phyloP scores from a whole-genome alignment of 1,139 yeast species.

The Yamadazyma spencermartinsiae region DNA sequence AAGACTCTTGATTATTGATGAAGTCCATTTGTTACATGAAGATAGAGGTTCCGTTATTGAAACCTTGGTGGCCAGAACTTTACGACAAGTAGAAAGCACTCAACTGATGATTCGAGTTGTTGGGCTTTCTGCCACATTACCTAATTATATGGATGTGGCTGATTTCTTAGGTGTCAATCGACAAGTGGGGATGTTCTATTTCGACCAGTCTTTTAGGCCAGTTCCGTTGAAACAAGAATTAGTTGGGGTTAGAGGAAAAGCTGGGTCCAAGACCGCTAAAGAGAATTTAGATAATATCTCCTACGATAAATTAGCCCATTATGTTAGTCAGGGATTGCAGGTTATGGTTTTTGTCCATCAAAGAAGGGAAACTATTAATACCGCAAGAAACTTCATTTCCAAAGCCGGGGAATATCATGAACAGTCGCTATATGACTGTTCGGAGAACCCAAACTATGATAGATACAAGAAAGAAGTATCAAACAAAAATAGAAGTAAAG shows the following conservation, averaged over 20 bases:
- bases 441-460: conserved; percentile 46
- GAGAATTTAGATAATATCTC: conserved; percentile 77
- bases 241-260: conserved; percentile 85
- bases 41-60: conserved; percentile 98
- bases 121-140: conserved; percentile 96
- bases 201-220: conserved; percentile 92
- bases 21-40: conserved; percentile 94
- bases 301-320: conserved; percentile 72
- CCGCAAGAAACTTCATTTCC: conserved; percentile 71
- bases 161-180: conserved; percentile 92
- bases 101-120: conserved; percentile 94
- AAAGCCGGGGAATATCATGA: conserved; percentile 67
- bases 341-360: conserved; percentile 98
- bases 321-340: conserved; percentile 72
- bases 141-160: conserved; percentile 92
- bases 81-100: conserved; percentile 89
- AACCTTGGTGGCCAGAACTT: conserved; percentile 91
- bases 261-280: conserved; percentile 63
- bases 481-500: conserved; percentile 69
- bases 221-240: conserved; percentile 89
- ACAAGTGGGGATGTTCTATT: conserved; percentile 87
- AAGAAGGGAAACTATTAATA: conserved; percentile 85
- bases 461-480: conserved; percentile 65
- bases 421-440: conserved; percentile 59
- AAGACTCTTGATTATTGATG: conserved; percentile 85